Evolutionary conservation across 2,329 filamentous ascomycete species (phyloP), one percentile per base, ranked within the genome.

Genomic region (Cladosporium sp.): DNA sequence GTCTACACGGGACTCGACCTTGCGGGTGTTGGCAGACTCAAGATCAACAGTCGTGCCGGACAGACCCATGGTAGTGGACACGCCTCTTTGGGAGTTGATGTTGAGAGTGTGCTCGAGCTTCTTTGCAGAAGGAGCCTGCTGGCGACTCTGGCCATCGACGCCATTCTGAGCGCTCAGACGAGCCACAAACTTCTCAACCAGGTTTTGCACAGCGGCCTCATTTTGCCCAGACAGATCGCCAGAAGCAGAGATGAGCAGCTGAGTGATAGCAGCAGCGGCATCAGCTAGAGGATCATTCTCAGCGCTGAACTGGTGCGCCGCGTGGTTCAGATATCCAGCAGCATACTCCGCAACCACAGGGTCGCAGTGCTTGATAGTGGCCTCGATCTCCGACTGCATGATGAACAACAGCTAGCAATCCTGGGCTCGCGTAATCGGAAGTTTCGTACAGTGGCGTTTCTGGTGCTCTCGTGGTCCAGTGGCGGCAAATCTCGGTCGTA

Each of bases 1-100:
- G 81, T 99, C 95, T 67, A 99, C 95, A 77, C 94, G 92, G 73
- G 94, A 98, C 82, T 99, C 95, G 66, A 99, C 91, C 81, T 98
- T 98, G 74, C 94, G 87, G 46, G 88, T 85, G 76, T 96, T 96
- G 76, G 93, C 93, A 65, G 94, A 96, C 79, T 99, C 95, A 28
- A 99, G 85, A 76, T 99, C 95, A 46, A 99, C 92, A 66, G 85
- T 89, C 64, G 88, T 91, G 62, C 90, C 91, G 8, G 93, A 88
- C 59, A 99, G 88, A 25, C 93, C 94, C 70, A 99, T 81, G 2
- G 95, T 99, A 6, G 95, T 96, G 34, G 95, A 99, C 81, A 99
- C 94, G 79, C 97, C 97, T 70, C 92, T 87, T 81, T 97, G 92
- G 28, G 93, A 89, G 77, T 92, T 92, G 74, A 99, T 94, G 79